phyloP scores from a whole-genome alignment of 2,329 filamentous ascomycete genomes.

The Lecanicillium sp. region DNA sequence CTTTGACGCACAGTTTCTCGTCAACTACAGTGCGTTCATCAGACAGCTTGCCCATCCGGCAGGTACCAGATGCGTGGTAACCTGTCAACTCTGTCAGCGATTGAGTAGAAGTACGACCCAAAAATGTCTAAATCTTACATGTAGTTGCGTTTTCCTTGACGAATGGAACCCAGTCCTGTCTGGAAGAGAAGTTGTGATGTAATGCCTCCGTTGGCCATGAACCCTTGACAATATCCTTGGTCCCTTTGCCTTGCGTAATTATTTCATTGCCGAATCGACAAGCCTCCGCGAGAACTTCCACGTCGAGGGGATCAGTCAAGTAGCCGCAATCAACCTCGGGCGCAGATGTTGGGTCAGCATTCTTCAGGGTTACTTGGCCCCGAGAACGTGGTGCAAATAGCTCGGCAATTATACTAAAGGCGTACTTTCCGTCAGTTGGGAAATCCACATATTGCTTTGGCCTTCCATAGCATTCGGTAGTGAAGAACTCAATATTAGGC shows the following conservation, averaged over 20 bases:
- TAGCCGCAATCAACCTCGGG: slow-evolving; percentile 52
- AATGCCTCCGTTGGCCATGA: slow-evolving; percentile 45
- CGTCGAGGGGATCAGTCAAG: slow-evolving; percentile 46
- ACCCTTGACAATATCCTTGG: slow-evolving; percentile 50
- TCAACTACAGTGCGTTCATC: slow-evolving; percentile 43
- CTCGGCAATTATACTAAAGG: slow-evolving; percentile 50
- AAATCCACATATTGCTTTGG: slow-evolving; percentile 48
- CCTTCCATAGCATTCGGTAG: slow-evolving; percentile 52
- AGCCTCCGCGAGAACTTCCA: slow-evolving; percentile 50
- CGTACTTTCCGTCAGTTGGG: slow-evolving; percentile 42
- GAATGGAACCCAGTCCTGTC: slow-evolving; percentile 50
- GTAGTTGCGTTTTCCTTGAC: slow-evolving; percentile 53
- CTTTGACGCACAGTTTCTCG: slow-evolving; percentile 41
- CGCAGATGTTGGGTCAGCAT: slow-evolving; percentile 37
- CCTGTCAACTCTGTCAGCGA: slow-evolving; percentile 19
- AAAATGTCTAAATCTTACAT: slow-evolving; percentile 29
- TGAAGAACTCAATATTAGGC: slow-evolving; percentile 55
- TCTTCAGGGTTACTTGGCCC: slow-evolving; percentile 43
- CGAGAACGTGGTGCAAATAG: slow-evolving; percentile 49
- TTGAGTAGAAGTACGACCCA: background rate
- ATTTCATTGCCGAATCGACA: slow-evolving; percentile 53
- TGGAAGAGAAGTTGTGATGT: slow-evolving; percentile 43
- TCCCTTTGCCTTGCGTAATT: slow-evolving; percentile 46
- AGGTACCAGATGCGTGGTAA: slow-evolving; percentile 50
- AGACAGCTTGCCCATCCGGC: slow-evolving; percentile 43